Base-by-base conservation (phyloP, 140 eudicot species). In the Bidens hawaiensis region DNA sequence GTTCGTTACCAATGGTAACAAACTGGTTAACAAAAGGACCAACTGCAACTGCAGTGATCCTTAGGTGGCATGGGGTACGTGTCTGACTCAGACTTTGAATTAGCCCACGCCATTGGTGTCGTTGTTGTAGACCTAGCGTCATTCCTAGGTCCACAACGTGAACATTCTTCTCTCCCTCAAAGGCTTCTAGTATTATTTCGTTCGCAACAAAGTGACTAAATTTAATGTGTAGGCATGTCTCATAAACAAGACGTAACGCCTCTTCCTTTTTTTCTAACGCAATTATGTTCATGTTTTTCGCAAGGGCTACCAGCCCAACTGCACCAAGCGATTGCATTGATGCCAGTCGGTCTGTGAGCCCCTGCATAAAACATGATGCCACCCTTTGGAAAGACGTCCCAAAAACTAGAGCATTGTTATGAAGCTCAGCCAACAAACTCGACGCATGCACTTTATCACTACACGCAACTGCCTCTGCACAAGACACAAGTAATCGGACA, bases 391-490 rank as follows among this genome's bases (percentile, higher is more conserved):
- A 80, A 13, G 95, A 53, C 4, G 95, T 71, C 31, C 90, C 87
- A 48, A 86, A 80, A 9, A 83, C 90, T 6, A 86, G 71, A 0
- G 95, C 95, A 51, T 73, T 71, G 33, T 79, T 65, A 0, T 78
- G 79, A 34, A 86, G 87, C 71, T 86, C 72, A 14, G 85, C 76
- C 19, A 86, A 70, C 48, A 86, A 54, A 25, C 31, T 56, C 14
- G 90, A 72, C 33, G 95, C 85, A 17, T 83, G 90, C 0, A 78
- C 24, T 60, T 78, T 83, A 34, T 86, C 87, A 0, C 95, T 73
- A 26, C 95, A 86, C 7, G 95, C 95, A 50, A 86, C 95, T 0
- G 87, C 95, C 67, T 86, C 95, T 0, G 90, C 90, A 51, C 87
- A 83, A 8, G 83, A 78, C 12, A 86, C 58, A 7, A 86, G 82